These are phyloP conservation scores for Solanum clarkiae DNA, from an alignment of 257 asterid genomes.

Conservation along the genomic window DNA sequence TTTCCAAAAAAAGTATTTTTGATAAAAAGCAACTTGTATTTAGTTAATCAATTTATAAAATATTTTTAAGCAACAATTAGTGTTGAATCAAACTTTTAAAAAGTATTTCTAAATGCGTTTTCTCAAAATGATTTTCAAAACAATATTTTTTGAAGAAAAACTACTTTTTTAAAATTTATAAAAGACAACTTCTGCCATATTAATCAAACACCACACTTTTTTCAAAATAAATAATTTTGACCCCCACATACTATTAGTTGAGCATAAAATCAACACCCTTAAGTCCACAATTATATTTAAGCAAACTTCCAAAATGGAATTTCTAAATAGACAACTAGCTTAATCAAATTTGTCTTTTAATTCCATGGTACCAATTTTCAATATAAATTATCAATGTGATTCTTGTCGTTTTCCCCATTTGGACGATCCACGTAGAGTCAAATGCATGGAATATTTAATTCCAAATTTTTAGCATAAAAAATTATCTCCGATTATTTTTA, in stretches of 20 bases:
- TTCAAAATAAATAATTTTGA: neutral
- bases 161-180: too few species aligned
- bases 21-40: too few species aligned
- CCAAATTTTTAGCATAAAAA: neutral
- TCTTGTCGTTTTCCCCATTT: neutral
- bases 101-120: too few species aligned
- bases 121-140: too few species aligned
- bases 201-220: neutral
- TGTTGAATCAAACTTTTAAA: neutral
- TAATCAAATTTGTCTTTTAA: neutral
- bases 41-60: too few species aligned
- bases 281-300: neutral
- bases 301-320: neutral
- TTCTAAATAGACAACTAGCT: neutral
- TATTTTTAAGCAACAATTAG: too few species aligned
- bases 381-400: neutral
- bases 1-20: too few species aligned
- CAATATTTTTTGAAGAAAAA: too few species aligned
- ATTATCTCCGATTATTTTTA: too few species aligned
- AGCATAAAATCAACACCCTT: neutral
- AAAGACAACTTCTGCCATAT: neutral
- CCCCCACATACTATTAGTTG: neutral
- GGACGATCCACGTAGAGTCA: neutral
- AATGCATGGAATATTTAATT: neutral
- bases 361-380: neutral